These are phyloP conservation scores for Collybiopsis confluens DNA, from an alignment of 768 basidiomycete species.

Conservation along the genomic window DNA sequence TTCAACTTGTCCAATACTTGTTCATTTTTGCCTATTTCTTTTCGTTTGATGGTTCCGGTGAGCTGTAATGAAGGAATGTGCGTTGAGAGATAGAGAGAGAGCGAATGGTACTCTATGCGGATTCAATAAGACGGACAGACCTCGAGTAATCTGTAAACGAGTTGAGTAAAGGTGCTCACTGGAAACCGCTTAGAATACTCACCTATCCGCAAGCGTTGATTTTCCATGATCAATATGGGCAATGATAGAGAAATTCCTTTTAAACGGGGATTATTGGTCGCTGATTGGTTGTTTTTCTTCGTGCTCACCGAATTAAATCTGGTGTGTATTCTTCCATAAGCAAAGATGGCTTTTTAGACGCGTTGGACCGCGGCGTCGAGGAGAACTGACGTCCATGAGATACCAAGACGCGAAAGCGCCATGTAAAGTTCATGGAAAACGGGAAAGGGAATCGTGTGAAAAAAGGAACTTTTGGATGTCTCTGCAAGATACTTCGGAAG, in stretches of 20 bases:
- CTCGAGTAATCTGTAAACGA: constrained; percentile 59
- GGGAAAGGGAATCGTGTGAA: background rate
- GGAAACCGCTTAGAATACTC: constrained; percentile 19
- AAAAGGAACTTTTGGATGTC: constrained; percentile 37
- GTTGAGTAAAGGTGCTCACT: background rate
- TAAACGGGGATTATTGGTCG: background rate
- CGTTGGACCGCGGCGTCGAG: constrained; percentile 22
- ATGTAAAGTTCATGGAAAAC: constrained; percentile 23
- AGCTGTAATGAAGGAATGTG: constrained; percentile 43
- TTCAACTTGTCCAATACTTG: constrained; percentile 93
- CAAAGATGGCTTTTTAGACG: constrained; percentile 27
- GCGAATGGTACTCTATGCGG: background rate
- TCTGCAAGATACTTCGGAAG: constrained; percentile 73
- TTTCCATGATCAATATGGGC: constrained; percentile 98
- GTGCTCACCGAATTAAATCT: constrained; percentile 59
- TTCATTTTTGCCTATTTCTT: constrained; percentile 62
- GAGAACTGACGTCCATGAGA: constrained; percentile 21
- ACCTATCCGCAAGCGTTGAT: constrained; percentile 89
- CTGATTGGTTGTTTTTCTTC: background rate
- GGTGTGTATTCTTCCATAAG: constrained; percentile 62
- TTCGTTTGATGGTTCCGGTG: constrained; percentile 80
- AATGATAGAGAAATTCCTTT: constrained; percentile 88
- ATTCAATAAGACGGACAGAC: constrained; percentile 33
- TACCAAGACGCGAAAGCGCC: constrained; percentile 25
- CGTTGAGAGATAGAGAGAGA: constrained; percentile 8